A percentile compares a stretch with the other conserved stretches of the same genome.
Conservation (phyloP, 345 rosid genomes). For the Gossypium australe region DNA sequence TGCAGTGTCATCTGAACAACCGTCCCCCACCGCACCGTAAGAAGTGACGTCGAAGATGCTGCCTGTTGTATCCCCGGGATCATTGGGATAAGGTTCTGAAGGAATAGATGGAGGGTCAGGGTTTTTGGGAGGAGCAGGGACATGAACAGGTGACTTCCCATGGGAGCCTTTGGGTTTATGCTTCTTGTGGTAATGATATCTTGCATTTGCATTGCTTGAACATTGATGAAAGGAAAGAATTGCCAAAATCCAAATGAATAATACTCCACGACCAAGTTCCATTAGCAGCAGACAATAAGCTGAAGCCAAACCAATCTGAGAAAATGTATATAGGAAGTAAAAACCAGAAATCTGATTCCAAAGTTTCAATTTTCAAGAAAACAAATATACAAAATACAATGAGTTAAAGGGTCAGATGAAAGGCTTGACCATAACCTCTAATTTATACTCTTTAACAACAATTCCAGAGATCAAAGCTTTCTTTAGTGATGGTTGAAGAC, state of each 20-base stretch:
- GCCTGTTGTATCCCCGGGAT: constrained; percentile 30
- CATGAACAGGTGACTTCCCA: constrained; percentile 15
- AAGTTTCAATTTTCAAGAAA: background rate
- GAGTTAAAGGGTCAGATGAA: background rate
- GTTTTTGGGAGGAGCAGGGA: constrained; percentile 7
- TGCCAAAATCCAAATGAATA: constrained; percentile 18
- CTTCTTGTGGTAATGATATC: constrained; percentile 67
- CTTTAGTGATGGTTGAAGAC: background rate
- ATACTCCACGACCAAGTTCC: constrained; percentile 26
- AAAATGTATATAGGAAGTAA: constrained; percentile 1
- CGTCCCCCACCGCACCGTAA: constrained; percentile 86
- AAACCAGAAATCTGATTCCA: background rate
- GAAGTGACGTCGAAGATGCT: constrained; percentile 60
- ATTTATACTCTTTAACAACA: constrained; percentile 29
- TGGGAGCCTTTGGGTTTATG: constrained; percentile 22
- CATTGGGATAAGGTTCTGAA: constrained; percentile 60
- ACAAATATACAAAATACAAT: background rate
- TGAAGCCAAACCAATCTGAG: constrained; percentile 3
- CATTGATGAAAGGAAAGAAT: constrained; percentile 20
- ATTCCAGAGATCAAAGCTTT: background rate
- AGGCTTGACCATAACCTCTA: background rate
- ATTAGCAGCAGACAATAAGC: constrained; percentile 13
- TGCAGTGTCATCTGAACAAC: constrained; percentile 65
- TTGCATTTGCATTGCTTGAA: constrained; percentile 48
- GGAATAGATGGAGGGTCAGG: constrained; percentile 36